Evolutionary conservation across 306 rosid species (phyloP).

Genomic region (Sicyos baderoa): DNA sequence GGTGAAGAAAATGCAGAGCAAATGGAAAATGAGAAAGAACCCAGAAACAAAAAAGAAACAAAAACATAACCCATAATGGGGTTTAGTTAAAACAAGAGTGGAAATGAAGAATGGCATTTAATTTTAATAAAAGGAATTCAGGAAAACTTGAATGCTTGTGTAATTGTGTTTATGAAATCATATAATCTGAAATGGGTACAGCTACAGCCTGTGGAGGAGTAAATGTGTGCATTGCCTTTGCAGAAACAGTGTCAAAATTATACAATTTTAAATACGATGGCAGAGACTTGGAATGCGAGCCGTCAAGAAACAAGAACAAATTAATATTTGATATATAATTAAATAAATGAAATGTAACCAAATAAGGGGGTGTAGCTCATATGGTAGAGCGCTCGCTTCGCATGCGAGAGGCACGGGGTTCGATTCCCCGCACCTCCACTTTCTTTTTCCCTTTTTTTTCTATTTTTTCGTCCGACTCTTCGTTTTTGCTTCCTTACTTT

Average conservation of each 20-base stretch:
- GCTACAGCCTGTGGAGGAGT: constrained; percentile 21
- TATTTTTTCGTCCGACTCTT: no score
- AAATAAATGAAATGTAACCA: no score
- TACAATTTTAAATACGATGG: constrained; percentile 17
- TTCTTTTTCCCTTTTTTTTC: no score
- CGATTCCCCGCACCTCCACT: not conserved
- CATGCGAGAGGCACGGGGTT: constrained; percentile 30
- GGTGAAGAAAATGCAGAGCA: not conserved
- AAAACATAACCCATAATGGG: not conserved
- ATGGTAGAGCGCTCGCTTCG: constrained; percentile 62
- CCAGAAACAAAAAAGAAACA: not conserved
- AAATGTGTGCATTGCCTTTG: constrained; percentile 8
- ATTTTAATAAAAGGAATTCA: not conserved
- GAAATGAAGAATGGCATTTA: not conserved
- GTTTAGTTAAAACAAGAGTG: not conserved
- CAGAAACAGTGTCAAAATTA: constrained; percentile 23
- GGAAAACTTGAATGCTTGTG: not conserved
- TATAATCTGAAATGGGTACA: constrained; percentile 6
- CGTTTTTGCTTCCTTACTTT: no score
- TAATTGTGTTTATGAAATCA: not conserved
- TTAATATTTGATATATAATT: no score
- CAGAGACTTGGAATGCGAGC: constrained; percentile 36
- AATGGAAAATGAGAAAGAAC: not conserved
- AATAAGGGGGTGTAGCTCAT: constrained; percentile 69
- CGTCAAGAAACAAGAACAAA: not conserved